A percentile compares a stretch with the other conserved stretches of the same genome.
phyloP scores from a whole-genome alignment of 495 filamentous ascomycete species.

The Tuber magnatum region DNA sequence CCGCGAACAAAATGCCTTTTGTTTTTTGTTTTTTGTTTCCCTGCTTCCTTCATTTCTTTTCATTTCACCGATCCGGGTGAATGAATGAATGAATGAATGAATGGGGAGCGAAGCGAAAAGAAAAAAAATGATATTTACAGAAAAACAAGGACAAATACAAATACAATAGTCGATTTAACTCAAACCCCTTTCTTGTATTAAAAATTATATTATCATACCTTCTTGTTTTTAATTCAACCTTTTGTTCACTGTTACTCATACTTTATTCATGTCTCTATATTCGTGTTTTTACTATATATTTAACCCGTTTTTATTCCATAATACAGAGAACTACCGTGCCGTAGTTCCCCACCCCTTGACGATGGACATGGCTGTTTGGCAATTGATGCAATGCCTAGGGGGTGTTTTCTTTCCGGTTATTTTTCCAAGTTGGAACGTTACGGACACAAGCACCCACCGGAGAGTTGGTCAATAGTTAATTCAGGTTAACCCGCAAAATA shows the following conservation, averaged over 20 bases:
- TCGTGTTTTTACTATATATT: neutral
- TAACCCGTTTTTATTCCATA: neutral
- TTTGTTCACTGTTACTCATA: neutral
- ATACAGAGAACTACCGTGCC: too few species aligned
- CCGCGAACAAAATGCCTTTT: neutral
- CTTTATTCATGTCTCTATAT: too few species aligned
- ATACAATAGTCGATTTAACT: neutral
- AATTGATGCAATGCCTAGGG: neutral
- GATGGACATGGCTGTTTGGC: neutral
- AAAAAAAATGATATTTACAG: neutral
- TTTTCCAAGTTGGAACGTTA: too few species aligned
- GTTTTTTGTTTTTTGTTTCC: neutral
- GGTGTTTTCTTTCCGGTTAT: too few species aligned
- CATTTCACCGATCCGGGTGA: neutral
- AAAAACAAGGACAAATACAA: neutral
- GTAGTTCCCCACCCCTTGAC: neutral
- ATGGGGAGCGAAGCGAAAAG: neutral
- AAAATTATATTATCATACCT: neutral
- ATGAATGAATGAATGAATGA: neutral
- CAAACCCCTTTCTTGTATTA: neutral
- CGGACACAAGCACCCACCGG: too few species aligned
- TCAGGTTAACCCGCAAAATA: too few species aligned
- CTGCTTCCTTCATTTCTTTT: neutral
- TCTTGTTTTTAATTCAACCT: neutral
- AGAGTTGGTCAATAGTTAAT: too few species aligned